Evolutionary conservation across 1,284 basidiomycete genomes (phyloP).

Genomic region (Stygiomarasmius scandens): DNA sequence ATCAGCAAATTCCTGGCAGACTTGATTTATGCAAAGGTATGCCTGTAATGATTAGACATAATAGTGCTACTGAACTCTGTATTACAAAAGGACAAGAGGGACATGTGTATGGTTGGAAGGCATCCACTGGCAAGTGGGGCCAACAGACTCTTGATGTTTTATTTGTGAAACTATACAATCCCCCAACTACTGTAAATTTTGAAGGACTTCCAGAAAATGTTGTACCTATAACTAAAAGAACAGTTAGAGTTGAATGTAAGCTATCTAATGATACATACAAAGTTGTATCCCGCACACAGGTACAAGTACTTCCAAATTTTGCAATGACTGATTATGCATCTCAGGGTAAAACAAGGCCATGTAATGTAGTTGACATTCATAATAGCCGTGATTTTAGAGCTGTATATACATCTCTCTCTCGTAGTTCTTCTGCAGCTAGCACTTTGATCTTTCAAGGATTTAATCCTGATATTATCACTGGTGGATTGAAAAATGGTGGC

Average conservation of each 20-base stretch:
- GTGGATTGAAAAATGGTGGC: neutral
- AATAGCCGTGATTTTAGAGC: conserved; percentile 31
- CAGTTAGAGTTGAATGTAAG: conserved; percentile 20
- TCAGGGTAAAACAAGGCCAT: conserved; percentile 38
- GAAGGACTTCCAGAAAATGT: conserved; percentile 27
- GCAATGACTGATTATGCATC: conserved; percentile 37
- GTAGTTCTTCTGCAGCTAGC: conserved; percentile 15
- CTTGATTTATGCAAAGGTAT: conserved; percentile 39
- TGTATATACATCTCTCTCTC: conserved; percentile 39
- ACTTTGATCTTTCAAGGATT: too few relatives aligned
- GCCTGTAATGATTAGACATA: conserved; percentile 41
- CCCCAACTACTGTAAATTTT: conserved; percentile 31
- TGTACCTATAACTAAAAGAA: conserved; percentile 1
- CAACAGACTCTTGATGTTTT: conserved; percentile 24
- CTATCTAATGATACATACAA: conserved; percentile 29
- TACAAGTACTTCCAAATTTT: conserved; percentile 26
- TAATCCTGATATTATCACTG: conserved; percentile 3
- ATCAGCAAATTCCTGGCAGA: conserved; percentile 27
- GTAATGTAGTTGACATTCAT: conserved; percentile 36
- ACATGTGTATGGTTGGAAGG: conserved; percentile 34
- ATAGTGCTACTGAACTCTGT: conserved; percentile 38
- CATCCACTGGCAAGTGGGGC: too few relatives aligned
- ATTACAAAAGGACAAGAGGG: conserved; percentile 46
- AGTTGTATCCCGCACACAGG: conserved; percentile 30
- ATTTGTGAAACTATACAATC: conserved; percentile 25